Evolutionary conservation across 2,329 filamentous ascomycete species (phyloP), one percentile per base, ranked within the genome.

Genomic region (Apiospora sp.): DNA sequence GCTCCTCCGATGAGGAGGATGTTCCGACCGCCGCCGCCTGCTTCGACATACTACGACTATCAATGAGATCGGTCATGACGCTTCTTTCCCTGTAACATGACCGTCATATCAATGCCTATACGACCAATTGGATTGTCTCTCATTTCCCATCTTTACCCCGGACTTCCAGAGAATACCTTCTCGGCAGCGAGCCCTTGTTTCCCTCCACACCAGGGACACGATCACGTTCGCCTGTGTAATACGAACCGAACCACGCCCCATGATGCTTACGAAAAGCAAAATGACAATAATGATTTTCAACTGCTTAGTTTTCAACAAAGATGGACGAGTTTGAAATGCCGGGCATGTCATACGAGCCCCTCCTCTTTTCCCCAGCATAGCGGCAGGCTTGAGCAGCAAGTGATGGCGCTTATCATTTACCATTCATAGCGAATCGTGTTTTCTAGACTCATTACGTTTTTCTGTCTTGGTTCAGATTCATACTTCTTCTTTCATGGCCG

Each of bases 1-100:
- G 76, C 77, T 49, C 79, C 78, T 16, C 76, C 75, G 41, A 75
- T 73, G 19, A 37, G 48, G 48, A 34, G 68, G 48, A 70, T 70
- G 68, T 70, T 70, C n/a, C 68, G 48, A 22, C 68, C 68, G 41
- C 68, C 68, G n/a, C 68, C 68, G 14, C 68, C 48, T 41, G 43
- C 67, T 27, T 51, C 68, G 34, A 22, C 68, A 24, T 79, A 74
- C 71, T 78, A 76, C 71, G 64, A 71, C 46, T 76, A 75, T 71
- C 71, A 72, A 58, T 72, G 48, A 70, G 69, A 68, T 10, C 19
- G 16, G 34, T 34, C 8, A 5, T 64, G 58, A 34, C 14, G 34
- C 22, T 41, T 41, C 58, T 34, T 24, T 24, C 24, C 14, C 34
- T n/a, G 22, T 34, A 30, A 24, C 34, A 64, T 64, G 22, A 37